Evolutionary conservation across 2,329 filamentous ascomycete genomes (phyloP), one percentile per base, ranked within the genome.

Genomic region (Microdochium trichocladiopsis): DNA sequence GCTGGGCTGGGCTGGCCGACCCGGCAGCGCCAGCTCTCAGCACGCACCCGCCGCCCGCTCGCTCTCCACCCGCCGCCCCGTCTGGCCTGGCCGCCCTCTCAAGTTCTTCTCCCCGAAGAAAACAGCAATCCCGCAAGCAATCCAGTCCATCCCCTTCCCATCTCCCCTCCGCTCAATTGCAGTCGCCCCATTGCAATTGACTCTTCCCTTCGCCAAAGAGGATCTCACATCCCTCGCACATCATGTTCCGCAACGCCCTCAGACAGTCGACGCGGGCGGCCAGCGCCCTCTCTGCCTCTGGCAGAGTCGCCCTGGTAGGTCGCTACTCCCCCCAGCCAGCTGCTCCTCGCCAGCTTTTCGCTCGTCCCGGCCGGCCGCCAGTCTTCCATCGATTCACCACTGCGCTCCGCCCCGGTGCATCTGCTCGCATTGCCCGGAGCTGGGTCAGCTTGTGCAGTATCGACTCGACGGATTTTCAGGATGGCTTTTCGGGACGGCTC

Each of bases 211-310:
- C 54, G 49, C 68, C 73, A 69, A 69, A 69, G 72, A 72, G 70
- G 76, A 72, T 68, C 69, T 72, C 67, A 76, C 65, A 74, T 67
- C 73, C 73, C 75, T 79, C 75, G 67, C 64, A 65, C 80, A 73
- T 79, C 18, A 96, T 97, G 93, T 95, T 96, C 84, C 90, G 93
- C 80, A 95, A 89, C 86, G 92, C 93, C 82, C 84, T 97, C 79
- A 86, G 92, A 82, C 91, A 95, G 83, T 95, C 91, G 76, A 88
- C 88, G 81, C 91, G 92, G 82, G 88, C 89, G 77, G 89, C 93
- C 78, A 88, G 90, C 80, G 90, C 90, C 79, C 84, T 95, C 80
- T 90, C 90, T 87, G 88, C 90, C 72, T 83, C 88, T 70, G 85
- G 90, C 83, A 90, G 91, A 83, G 85, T 95, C 79, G 87, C 87